These are phyloP conservation scores for Penstemon newberryi DNA, from an alignment of 257 asterid species.

Conservation along the genomic window DNA sequence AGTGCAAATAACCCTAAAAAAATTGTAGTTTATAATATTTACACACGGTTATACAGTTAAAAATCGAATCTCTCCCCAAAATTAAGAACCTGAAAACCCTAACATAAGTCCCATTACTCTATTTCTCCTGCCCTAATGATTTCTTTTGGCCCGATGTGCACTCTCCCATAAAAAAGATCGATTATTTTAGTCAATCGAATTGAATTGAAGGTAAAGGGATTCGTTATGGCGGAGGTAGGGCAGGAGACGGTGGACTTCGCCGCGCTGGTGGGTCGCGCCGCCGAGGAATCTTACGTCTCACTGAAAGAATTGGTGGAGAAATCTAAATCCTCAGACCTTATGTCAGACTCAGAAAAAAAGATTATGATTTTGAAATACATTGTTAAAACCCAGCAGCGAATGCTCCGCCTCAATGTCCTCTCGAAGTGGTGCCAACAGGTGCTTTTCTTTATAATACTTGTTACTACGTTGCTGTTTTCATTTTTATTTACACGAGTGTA, in stretches of 20 bases:
- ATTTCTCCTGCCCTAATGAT: conserved; percentile 29
- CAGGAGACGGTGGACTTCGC: conserved; percentile 87
- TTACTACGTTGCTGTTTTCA: background rate
- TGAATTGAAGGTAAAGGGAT: conserved; percentile 26
- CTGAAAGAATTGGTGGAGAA: conserved; percentile 86
- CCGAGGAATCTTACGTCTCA: conserved; percentile 76
- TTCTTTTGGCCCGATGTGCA: conserved; percentile 14
- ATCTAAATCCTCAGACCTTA: conserved; percentile 62
- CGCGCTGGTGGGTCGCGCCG: conserved; percentile 72
- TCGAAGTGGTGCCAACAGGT: conserved; percentile 99
- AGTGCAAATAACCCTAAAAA: too few relatives aligned
- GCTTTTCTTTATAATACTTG: background rate
- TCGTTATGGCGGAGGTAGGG: conserved; percentile 74
- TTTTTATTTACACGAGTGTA: background rate
- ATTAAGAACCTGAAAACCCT: too few relatives aligned
- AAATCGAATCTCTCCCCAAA: too few relatives aligned
- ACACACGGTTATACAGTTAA: too few relatives aligned
- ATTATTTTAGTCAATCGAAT: conserved; percentile 18
- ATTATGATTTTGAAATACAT: conserved; percentile 83
- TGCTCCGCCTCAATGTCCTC: conserved; percentile 97
- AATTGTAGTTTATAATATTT: too few relatives aligned
- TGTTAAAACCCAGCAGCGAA: conserved; percentile 95
- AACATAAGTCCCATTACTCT: too few relatives aligned
- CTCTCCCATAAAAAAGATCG: conserved; percentile 9
- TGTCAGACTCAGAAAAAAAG: conserved; percentile 89